Evolutionary conservation across 768 basidiomycete species (phyloP), one percentile per base, ranked within the genome.

Genomic region (Crucibulum laeve): DNA sequence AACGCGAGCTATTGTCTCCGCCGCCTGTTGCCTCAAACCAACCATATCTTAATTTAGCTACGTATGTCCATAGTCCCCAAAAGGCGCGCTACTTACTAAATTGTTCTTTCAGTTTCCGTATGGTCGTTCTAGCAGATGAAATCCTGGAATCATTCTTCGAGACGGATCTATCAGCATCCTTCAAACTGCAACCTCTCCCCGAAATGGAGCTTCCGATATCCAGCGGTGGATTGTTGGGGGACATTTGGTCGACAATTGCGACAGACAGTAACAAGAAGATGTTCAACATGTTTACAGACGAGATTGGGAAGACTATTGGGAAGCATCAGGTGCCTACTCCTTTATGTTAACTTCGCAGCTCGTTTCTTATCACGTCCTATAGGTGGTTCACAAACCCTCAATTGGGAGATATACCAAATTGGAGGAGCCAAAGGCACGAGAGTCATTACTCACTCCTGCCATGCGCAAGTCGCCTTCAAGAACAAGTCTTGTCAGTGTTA

Each of bases 111-210:
- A 91, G 91, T 5, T 99, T 99, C 81, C 84, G 96, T 5, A 99
- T 98, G 96, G 95, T 98, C 30, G 88, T 99, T 4, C 75, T 99
- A 6, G 94, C 95, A 1, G 96, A 98, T 52, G 94, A 97, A 60
- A 74, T 98, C 21, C 77, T 99, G 19, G 96, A 99, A 60, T 86
- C 88, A 1, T 99, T 99, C 75, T 99, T 97, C 55, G 93, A 92
- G 56, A 80, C 86, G 0, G 96, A 98, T 61, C 70, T 99, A 48
- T 82, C 90, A 0, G 80, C 77, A 1, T 93, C 93, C 2, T 98
- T 96, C 78, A 76, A 80, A 49, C 71, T 96, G 25, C 83, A 87
- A 44, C 69, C 76, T 13, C 70, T 87, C 4, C 76, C 80, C 0
- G 84, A 88, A 43, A 70, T 79, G 55, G 90, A 86, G 50, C 65